phyloP scores from a whole-genome alignment of 2,329 filamentous ascomycete species.

The Colletotrichum caudatum region DNA sequence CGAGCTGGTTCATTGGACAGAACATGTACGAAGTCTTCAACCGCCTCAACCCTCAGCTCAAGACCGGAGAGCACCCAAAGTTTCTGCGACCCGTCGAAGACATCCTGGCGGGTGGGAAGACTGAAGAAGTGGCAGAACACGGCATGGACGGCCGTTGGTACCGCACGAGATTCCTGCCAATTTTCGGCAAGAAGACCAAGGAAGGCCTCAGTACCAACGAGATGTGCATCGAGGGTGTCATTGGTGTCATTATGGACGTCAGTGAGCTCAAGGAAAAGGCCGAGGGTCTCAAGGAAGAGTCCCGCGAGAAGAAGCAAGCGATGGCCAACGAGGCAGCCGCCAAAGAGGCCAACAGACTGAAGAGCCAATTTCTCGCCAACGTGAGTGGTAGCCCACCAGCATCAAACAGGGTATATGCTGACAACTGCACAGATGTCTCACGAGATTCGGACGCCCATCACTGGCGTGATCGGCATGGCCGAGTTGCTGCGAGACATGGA shows the following conservation, averaged over 20 bases:
- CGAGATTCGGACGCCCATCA: slow-evolving; percentile 82
- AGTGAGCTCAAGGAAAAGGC: slow-evolving; percentile 77
- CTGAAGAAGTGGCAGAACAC: slow-evolving; percentile 74
- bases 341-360: slow-evolving; percentile 83
- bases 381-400: slow-evolving; percentile 45
- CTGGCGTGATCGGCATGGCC: slow-evolving; percentile 84
- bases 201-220: slow-evolving; percentile 61
- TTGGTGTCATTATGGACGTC: slow-evolving; percentile 84
- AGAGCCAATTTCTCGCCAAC: slow-evolving; percentile 83
- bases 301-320: slow-evolving; percentile 76
- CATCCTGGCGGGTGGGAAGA: slow-evolving; percentile 71
- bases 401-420: not conserved
- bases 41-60: slow-evolving; percentile 57
- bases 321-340: slow-evolving; percentile 82
- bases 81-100: slow-evolving; percentile 71
- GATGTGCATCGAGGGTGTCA: slow-evolving; percentile 74
- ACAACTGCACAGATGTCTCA: slow-evolving; percentile 72
- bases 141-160: slow-evolving; percentile 73
- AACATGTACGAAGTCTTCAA: slow-evolving; percentile 75
- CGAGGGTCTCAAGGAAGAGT: slow-evolving; percentile 71
- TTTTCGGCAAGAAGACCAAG: slow-evolving; percentile 67
- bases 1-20: slow-evolving; percentile 67
- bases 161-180: slow-evolving; percentile 77
- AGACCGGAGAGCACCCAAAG: slow-evolving; percentile 57
- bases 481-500: slow-evolving; percentile 78